A percentile compares a stretch with the other conserved stretches of the same genome.
phyloP scores from a whole-genome alignment of 2,329 filamentous ascomycete genomes.

The Sordariomycetes sp. region DNA sequence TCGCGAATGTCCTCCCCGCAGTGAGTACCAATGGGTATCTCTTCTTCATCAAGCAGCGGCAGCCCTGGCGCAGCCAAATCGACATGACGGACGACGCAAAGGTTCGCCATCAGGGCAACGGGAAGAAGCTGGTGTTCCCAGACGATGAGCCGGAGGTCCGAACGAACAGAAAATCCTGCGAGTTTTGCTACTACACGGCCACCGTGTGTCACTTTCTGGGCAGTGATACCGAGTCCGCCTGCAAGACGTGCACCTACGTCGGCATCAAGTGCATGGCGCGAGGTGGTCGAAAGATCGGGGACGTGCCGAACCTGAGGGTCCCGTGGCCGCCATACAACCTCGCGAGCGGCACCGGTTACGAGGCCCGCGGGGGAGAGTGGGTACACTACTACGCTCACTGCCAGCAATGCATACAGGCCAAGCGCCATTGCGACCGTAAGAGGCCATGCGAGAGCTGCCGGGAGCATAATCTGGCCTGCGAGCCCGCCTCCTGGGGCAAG shows the following conservation, averaged over 20 bases:
- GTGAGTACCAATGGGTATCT: neutral
- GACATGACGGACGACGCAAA: neutral
- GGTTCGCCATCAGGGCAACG: neutral
- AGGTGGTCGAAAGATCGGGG: neutral
- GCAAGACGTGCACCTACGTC: constrained; percentile 6
- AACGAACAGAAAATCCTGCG: neutral
- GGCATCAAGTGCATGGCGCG: constrained; percentile 7
- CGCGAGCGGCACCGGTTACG: neutral
- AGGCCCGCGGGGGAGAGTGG: constrained; percentile 4
- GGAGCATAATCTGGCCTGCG: neutral
- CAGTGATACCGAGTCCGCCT: constrained; percentile 2
- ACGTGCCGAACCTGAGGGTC: neutral
- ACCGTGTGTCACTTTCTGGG: neutral
- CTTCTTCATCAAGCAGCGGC: neutral
- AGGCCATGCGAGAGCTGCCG: constrained; percentile 22
- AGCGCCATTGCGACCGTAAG: constrained; percentile 17
- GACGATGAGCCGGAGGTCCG: neutral
- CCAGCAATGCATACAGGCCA: neutral
- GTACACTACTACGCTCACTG: neutral
- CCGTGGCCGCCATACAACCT: neutral
- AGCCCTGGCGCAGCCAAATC: neutral
- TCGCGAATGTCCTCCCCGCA: neutral
- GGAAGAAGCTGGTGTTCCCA: neutral
- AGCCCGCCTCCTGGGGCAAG: neutral
- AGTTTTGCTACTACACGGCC: constrained; percentile 4